These are phyloP conservation scores for Sporothrix euskadiensis DNA, from an alignment of 2,329 filamentous ascomycete genomes.

Conservation along the genomic window DNA sequence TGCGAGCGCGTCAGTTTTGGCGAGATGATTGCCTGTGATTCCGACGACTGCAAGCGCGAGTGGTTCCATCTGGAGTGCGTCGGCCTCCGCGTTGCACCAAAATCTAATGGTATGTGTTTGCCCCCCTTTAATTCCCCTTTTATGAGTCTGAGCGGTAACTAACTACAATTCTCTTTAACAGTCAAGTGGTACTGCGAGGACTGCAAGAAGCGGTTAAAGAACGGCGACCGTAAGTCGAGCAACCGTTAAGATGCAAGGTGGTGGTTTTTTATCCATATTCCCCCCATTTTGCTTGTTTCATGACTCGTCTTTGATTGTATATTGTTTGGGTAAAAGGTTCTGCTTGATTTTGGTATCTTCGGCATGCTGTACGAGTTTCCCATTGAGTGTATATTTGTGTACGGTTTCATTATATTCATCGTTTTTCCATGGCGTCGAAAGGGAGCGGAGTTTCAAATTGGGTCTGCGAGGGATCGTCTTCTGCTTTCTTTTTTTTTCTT, in stretches of 20 bases:
- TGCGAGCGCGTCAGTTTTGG: constrained; percentile 79
- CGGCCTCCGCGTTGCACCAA: constrained; percentile 75
- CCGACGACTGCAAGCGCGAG: constrained; percentile 69
- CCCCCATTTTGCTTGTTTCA: neutral
- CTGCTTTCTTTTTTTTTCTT: constrained; percentile 10
- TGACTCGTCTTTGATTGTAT: constrained; percentile 7
- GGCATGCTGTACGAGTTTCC: neutral
- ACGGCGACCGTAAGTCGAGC: constrained; percentile 54
- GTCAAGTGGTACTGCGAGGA: constrained; percentile 83
- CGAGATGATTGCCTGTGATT: constrained; percentile 82
- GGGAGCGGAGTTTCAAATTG: neutral
- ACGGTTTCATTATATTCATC: neutral
- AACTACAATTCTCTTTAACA: constrained; percentile 38
- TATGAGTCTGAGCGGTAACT: neutral
- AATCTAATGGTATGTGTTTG: constrained; percentile 63
- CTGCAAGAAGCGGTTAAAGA: constrained; percentile 67
- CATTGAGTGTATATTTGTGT: neutral
- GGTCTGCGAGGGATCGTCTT: neutral
- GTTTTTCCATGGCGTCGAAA: neutral
- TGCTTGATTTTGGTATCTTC: neutral
- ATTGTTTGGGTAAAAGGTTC: neutral
- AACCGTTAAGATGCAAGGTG: constrained; percentile 44
- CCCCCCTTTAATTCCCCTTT: constrained; percentile 13
- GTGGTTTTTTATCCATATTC: neutral
- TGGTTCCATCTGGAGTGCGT: constrained; percentile 86